Evolutionary conservation across 73 alveolate species (phyloP).

Genomic region (Paramecium pentaurelia): DNA sequence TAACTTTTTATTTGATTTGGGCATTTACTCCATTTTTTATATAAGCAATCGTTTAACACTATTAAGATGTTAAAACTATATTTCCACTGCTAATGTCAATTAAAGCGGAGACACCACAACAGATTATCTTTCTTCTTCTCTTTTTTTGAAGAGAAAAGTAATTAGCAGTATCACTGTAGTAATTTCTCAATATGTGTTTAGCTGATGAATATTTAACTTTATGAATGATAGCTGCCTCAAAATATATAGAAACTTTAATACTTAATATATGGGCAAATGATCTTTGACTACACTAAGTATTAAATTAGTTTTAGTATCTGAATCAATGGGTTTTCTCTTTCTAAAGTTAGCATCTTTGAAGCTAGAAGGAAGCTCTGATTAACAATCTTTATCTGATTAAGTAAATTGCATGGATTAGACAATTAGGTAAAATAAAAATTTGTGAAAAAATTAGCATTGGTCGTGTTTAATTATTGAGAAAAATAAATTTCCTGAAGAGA

Average conservation of each 20-base stretch:
- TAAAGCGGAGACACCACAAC: not conserved
- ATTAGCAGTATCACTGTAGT: not conserved
- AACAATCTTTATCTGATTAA: not conserved
- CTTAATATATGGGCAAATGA: not conserved
- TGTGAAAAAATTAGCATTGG: not conserved
- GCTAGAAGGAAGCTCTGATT: not conserved
- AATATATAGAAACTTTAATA: not conserved
- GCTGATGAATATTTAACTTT: not conserved
- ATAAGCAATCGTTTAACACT: not conserved
- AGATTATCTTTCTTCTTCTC: not conserved
- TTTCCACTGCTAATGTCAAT: not conserved
- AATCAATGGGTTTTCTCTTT: not conserved
- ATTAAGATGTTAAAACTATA: not conserved
- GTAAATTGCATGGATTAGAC: not conserved
- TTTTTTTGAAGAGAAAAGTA: not conserved
- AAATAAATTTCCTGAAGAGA: not conserved
- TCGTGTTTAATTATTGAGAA: not conserved
- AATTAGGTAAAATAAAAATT: not conserved
- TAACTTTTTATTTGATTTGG: not conserved
- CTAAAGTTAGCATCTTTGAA: not conserved
- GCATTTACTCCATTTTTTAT: not conserved
- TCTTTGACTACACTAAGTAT: not conserved
- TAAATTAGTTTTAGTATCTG: not conserved
- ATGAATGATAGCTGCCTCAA: not conserved
- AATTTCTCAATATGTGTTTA: not conserved